Base-by-base conservation (phyloP, 768 basidiomycete species). In the Nidularia sp. region DNA sequence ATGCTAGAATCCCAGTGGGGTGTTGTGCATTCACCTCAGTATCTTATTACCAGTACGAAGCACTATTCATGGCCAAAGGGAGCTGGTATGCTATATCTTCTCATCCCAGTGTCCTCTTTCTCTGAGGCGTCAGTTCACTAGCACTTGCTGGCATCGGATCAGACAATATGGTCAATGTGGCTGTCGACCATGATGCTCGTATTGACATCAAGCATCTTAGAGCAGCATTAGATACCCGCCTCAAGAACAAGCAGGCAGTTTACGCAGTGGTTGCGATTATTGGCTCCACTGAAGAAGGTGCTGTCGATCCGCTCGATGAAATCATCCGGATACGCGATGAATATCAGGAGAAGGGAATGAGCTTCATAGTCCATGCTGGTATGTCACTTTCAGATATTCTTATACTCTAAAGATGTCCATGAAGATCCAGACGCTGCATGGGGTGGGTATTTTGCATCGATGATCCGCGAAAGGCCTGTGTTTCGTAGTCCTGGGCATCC, bases 51-150 rank as follows among this genome's bases (percentile, higher is more conserved):
- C 1, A 61, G 51, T 39, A 70, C 73, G 5, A 66, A 64, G 13
- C 75, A 77, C 57, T 76, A 74, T 49, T 77, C 75, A 1, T 79
- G 77, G 77, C 74, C 75, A 10, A 79, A 79, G 57, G 67, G 66
- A 15, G 69, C 72, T 22, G 71, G 76, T 76, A 53, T 47, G 10
- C 15, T 15, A 41, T 15, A 41, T 41, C 15, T 10, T 41, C 10
- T 41, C 36, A 4, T 41, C 9, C 10, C 36, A 41, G 10, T 2
- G 66, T 61, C 34, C 22, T 25, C 45, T 52, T 9, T 45, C 44
- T 6, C 48, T 33, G 15, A 13, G 36, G 15, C 41, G 48, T 50
- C 25, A 45, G 41, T 31, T 41, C 45, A 52, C 47, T 45, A 78
- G 77, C 73, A 7, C 49, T 77, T 31, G 63, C 70, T 34, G 76